Conservation (phyloP, 257 asterid genomes). For the Gynochthodes officinalis region DNA sequence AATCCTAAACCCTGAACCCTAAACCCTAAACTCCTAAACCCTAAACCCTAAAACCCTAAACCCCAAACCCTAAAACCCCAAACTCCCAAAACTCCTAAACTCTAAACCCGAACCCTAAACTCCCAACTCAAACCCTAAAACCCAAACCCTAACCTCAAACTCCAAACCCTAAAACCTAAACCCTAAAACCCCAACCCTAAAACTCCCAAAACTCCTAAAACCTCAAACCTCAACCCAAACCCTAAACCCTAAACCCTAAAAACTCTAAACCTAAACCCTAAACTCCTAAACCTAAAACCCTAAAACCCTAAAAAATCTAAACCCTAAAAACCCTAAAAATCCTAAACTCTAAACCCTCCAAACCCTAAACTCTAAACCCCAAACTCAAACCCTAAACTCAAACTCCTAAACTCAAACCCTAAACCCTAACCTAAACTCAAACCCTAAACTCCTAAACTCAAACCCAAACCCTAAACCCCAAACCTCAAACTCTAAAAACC, state of each 20-base stretch:
- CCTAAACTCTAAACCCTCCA: slow-evolving; percentile 12
- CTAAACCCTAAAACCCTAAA: slow-evolving; percentile 11
- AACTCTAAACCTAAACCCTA: slow-evolving; percentile 11
- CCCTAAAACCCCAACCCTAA: slow-evolving; percentile 23
- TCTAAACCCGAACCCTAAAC: slow-evolving; percentile 10
- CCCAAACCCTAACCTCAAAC: slow-evolving; percentile 15
- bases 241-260: slow-evolving; percentile 15
- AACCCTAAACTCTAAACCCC: slow-evolving; percentile 15
- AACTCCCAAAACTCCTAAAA: slow-evolving; percentile 18
- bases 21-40: slow-evolving; percentile 17
- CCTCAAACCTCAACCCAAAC: slow-evolving; percentile 16
- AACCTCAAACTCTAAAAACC: slow-evolving; percentile 25
- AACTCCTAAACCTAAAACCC: slow-evolving; percentile 10
- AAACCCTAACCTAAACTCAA: slow-evolving; percentile 14
- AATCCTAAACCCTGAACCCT: slow-evolving; percentile 17
- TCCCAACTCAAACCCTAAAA: slow-evolving; percentile 18
- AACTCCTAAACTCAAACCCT: slow-evolving; percentile 8
- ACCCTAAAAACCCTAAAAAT: slow-evolving; percentile 24
- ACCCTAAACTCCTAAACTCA: slow-evolving; percentile 16
- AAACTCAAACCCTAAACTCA: slow-evolving; percentile 4
- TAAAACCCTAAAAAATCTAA: slow-evolving; percentile 16
- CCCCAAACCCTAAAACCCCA: slow-evolving; percentile 21
- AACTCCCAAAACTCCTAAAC: slow-evolving; percentile 22
- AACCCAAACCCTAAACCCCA: slow-evolving; percentile 20
- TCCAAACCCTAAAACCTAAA: slow-evolving; percentile 20